Conservation (phyloP, 2,329 filamentous ascomycete genomes). For the Sordariomycetes sp. region DNA sequence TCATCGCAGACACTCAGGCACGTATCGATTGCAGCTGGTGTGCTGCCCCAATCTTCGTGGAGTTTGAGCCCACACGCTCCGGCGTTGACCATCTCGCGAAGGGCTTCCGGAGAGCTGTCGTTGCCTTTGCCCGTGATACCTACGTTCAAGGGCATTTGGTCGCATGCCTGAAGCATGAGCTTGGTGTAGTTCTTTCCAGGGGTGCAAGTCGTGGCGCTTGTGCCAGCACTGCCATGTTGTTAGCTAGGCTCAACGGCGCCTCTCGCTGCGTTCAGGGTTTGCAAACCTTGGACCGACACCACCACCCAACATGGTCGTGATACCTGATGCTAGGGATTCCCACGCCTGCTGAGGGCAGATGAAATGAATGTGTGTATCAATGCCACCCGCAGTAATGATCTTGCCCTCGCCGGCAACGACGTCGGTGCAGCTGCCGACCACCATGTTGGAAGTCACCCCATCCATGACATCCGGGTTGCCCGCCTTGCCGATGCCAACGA, state of each 20-base stretch:
- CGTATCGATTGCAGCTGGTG: conserved; percentile 82
- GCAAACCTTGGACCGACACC: conserved; percentile 77
- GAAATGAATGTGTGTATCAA: conserved; percentile 88
- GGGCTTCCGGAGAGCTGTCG: conserved; percentile 59
- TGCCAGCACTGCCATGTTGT: conserved; percentile 55
- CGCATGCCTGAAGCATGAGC: conserved; percentile 83
- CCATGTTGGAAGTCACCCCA: conserved; percentile 66
- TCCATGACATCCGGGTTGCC: conserved; percentile 98
- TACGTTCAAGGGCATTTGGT: conserved; percentile 73
- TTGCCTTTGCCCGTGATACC: conserved; percentile 94
- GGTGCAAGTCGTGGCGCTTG: conserved; percentile 88
- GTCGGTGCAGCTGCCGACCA: conserved; percentile 83
- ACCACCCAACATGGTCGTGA: conserved; percentile 86
- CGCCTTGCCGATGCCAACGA: conserved; percentile 85
- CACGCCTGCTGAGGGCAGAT: conserved; percentile 89
- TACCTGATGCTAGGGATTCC: conserved; percentile 74
- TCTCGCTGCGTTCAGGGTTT: not conserved
- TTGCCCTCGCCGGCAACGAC: conserved; percentile 84
- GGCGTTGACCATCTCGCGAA: conserved; percentile 72
- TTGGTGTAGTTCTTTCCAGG: conserved; percentile 75
- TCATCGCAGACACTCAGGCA: conserved; percentile 83
- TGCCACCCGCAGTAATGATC: conserved; percentile 83
- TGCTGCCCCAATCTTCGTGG: conserved; percentile 93
- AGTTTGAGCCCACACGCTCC: conserved; percentile 88
- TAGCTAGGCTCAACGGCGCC: not conserved